phyloP scores from a whole-genome alignment of 768 basidiomycete genomes.

The Clathrus columnatus region DNA sequence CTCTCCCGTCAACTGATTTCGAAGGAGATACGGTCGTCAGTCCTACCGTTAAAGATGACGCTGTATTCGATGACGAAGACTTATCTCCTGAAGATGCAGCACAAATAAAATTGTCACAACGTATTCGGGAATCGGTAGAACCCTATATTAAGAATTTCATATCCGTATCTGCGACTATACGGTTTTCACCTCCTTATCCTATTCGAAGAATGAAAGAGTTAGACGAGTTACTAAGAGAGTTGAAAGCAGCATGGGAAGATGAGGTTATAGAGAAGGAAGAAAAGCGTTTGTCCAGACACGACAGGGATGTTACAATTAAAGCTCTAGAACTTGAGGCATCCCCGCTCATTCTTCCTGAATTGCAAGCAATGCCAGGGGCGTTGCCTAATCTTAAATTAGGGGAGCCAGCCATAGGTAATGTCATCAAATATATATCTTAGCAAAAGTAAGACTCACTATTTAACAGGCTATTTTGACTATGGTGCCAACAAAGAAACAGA shows the following conservation, averaged over 20 bases:
- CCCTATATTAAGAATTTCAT: slow-evolving; percentile 83
- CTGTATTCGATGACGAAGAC: slow-evolving; percentile 33
- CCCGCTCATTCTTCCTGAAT: background rate
- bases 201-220: slow-evolving; percentile 82
- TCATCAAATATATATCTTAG: background rate
- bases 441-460: no score
- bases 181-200: slow-evolving; percentile 88
- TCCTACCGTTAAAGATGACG: slow-evolving; percentile 20
- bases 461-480: slow-evolving; percentile 36
- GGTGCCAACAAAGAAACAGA: background rate
- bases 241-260: slow-evolving; percentile 79
- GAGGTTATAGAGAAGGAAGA: slow-evolving; percentile 76
- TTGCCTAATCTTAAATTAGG: slow-evolving; percentile 3
- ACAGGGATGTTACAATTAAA: slow-evolving; percentile 24
- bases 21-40: slow-evolving; percentile 5
- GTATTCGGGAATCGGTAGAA: slow-evolving; percentile 74
- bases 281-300: slow-evolving; percentile 16
- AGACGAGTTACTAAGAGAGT: slow-evolving; percentile 63
- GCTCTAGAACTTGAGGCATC: background rate
- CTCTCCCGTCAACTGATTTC: slow-evolving; percentile 1
- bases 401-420: background rate
- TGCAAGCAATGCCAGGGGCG: background rate
- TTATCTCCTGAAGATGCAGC: slow-evolving; percentile 68
- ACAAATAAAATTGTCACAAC: slow-evolving; percentile 56
- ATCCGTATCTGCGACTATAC: slow-evolving; percentile 86